Conservation (phyloP, 2,329 filamentous ascomycete genomes). For the Colletotrichum somersetense region DNA sequence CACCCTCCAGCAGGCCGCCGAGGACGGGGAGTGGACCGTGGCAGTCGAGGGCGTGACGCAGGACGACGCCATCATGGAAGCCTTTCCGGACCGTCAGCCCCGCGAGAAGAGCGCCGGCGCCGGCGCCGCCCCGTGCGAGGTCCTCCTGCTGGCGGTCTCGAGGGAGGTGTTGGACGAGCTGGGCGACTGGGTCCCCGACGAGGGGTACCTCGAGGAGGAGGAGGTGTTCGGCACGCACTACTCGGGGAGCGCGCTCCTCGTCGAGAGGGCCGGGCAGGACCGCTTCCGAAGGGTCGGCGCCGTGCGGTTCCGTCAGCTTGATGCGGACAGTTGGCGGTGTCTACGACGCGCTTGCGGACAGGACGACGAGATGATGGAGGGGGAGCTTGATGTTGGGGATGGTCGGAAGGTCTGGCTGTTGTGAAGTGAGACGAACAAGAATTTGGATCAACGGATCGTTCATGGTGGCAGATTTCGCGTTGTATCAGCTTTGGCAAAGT, state of each 20-base stretch:
- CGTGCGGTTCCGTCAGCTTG: constrained; percentile 13
- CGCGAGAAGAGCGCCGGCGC: too few species aligned
- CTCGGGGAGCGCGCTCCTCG: constrained; percentile 17
- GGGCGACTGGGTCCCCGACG: background rate
- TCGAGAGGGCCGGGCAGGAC: background rate
- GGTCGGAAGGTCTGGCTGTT: background rate
- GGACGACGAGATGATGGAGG: background rate
- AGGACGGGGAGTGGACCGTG: background rate
- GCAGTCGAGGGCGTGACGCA: background rate
- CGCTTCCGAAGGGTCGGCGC: constrained; percentile 4
- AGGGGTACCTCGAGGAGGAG: constrained; percentile 15
- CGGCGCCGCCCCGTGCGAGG: background rate
- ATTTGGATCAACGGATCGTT: too few species aligned
- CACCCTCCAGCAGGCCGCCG: background rate
- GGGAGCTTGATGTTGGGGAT: constrained; percentile 1
- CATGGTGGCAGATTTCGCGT: background rate
- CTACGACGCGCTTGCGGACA: constrained; percentile 6
- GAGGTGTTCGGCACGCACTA: background rate
- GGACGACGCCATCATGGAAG: constrained; percentile 2
- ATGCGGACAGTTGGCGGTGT: background rate
- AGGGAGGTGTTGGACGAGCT: background rate
- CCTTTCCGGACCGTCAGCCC: background rate
- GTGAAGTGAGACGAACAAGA: accelerated
- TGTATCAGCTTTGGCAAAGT: background rate
- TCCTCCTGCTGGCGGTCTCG: constrained; percentile 15